Conservation (phyloP, 768 basidiomycete species). For the Tephrocybe sp. region DNA sequence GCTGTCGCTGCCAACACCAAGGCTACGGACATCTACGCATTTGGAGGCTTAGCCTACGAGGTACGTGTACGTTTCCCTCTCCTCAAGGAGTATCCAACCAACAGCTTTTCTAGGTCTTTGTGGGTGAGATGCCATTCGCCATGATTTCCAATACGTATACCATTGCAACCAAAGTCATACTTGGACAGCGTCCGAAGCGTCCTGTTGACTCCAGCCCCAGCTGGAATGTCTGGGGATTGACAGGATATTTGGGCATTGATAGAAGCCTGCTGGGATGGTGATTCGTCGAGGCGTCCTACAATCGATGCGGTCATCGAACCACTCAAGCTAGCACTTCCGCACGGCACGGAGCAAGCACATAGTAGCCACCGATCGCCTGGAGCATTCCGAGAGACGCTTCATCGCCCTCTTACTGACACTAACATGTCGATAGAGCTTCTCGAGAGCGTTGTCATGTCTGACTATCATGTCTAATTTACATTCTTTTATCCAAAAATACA, state of each 20-base stretch:
- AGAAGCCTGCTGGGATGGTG: too few species aligned
- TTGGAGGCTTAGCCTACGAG: conserved; percentile 17
- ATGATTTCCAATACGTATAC: not conserved
- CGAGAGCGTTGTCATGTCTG: too few species aligned
- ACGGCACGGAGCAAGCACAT: too few species aligned
- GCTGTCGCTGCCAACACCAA: not conserved
- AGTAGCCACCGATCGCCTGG: too few species aligned
- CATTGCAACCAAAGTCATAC: not conserved
- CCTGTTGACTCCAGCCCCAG: not conserved
- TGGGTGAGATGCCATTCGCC: not conserved
- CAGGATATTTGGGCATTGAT: not conserved
- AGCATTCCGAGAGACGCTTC: too few species aligned
- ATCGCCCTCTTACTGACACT: too few species aligned
- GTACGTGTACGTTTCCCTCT: not conserved
- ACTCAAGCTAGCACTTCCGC: too few species aligned
- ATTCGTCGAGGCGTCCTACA: too few species aligned
- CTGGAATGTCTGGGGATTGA: not conserved
- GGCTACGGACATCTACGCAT: conserved; percentile 19
- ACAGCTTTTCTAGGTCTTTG: not conserved
- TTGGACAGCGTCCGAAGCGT: not conserved
- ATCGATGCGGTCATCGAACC: too few species aligned
- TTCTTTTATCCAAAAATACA: too few species aligned
- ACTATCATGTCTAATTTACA: too few species aligned
- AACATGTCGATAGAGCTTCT: too few species aligned
- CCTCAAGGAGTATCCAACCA: not conserved